A percentile compares a stretch with the other conserved stretches of the same genome.
Conservation (phyloP, 2,329 filamentous ascomycete genomes). For the Cyphellophora europaea region DNA sequence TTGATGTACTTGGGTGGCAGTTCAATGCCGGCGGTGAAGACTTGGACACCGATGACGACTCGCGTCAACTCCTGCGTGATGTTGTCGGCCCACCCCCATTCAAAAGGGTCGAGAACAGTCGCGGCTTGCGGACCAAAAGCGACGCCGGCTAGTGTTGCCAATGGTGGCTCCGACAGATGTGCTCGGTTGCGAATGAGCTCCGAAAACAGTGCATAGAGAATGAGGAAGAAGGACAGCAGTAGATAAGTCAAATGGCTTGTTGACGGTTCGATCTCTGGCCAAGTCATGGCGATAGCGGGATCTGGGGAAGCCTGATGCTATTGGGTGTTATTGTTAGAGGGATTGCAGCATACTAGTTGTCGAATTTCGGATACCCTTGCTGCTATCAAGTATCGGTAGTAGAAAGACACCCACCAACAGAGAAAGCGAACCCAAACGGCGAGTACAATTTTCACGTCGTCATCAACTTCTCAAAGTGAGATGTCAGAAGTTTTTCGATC, state of each 20-base stretch:
- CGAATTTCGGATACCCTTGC: too few relatives aligned
- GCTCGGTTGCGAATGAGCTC: slow-evolving; percentile 50
- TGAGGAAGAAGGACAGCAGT: slow-evolving; percentile 49
- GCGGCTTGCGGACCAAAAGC: slow-evolving; percentile 82
- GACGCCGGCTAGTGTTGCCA: slow-evolving; percentile 72
- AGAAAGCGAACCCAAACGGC: too few relatives aligned
- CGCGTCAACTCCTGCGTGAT: slow-evolving; percentile 84
- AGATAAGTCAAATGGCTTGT: slow-evolving; percentile 50
- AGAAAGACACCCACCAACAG: too few relatives aligned
- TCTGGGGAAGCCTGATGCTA: too few relatives aligned
- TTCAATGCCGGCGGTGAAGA: slow-evolving; percentile 85
- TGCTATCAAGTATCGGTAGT: too few relatives aligned
- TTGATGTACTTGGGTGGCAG: slow-evolving; percentile 63
- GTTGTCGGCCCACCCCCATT: slow-evolving; percentile 76
- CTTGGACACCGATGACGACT: slow-evolving; percentile 83
- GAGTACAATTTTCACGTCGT: too few relatives aligned
- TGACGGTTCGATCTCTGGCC: slow-evolving; percentile 46
- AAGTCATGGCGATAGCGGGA: slow-evolving; percentile 4
- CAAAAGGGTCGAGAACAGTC: slow-evolving; percentile 62
- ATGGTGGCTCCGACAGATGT: slow-evolving; percentile 51
- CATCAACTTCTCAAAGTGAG: too few relatives aligned
- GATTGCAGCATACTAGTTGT: too few relatives aligned
- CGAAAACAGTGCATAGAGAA: slow-evolving; percentile 50
- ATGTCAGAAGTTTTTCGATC: too few relatives aligned
- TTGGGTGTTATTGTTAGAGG: too few relatives aligned